Evolutionary conservation across 2,329 filamentous ascomycete species (phyloP).

Genomic region (Colletotrichum echinochloae): DNA sequence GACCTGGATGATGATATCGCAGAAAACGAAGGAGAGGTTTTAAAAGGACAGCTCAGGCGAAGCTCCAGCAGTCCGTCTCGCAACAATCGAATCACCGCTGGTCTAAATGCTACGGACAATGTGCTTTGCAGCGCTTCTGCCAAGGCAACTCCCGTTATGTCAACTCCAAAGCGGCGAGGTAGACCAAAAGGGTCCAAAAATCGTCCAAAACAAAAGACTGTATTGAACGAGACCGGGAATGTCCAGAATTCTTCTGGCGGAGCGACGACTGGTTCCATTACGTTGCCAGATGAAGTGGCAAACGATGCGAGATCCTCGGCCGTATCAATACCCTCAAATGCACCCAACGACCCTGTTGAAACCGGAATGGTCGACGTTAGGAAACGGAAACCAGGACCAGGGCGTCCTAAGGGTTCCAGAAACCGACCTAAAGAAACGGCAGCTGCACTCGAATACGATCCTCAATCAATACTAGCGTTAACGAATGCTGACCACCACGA

Average conservation of each 20-base stretch:
- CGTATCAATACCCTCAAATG: neutral
- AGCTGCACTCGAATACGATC: neutral
- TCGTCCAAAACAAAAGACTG: slow-evolving; percentile 16
- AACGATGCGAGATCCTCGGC: neutral
- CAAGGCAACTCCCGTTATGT: slow-evolving; percentile 30
- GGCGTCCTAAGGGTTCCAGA: slow-evolving; percentile 65
- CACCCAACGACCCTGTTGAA: neutral
- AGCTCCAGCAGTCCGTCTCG: neutral
- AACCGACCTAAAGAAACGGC: slow-evolving; percentile 57
- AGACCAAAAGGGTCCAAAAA: slow-evolving; percentile 44
- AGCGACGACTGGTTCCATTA: neutral
- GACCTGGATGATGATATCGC: slow-evolving; percentile 56
- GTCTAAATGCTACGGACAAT: neutral
- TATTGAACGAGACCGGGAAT: neutral
- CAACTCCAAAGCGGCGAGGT: slow-evolving; percentile 39
- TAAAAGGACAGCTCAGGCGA: neutral
- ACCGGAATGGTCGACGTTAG: slow-evolving; percentile 47
- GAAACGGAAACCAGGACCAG: slow-evolving; percentile 49
- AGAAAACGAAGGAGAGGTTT: slow-evolving; percentile 42
- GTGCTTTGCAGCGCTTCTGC: neutral
- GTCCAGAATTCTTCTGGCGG: neutral
- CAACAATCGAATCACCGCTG: neutral
- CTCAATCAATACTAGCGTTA: neutral
- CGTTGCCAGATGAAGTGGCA: neutral
- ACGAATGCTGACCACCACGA: slow-evolving; percentile 2